These are phyloP conservation scores for Ceratobasidium sp. DNA, from an alignment of 1,284 basidiomycete genomes.

Conservation along the genomic window DNA sequence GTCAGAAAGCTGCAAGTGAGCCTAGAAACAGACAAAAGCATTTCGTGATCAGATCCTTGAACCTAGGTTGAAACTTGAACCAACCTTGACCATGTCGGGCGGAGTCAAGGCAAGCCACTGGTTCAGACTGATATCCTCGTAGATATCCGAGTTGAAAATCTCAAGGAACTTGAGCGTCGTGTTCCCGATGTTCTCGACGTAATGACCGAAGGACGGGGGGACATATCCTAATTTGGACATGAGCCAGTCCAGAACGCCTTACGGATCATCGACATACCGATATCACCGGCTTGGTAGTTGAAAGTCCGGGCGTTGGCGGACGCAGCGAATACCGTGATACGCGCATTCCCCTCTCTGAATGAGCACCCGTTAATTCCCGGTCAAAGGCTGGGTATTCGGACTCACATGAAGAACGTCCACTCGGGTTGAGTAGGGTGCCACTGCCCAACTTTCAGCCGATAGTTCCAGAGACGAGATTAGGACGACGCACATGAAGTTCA, in stretches of 20 bases:
- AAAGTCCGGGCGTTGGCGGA: slow-evolving; percentile 5
- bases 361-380: not conserved
- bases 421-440: slow-evolving; percentile 50
- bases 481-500: slow-evolving; percentile 10
- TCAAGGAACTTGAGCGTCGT: slow-evolving; percentile 73
- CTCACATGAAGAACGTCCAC: slow-evolving; percentile 54
- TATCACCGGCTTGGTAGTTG: slow-evolving; percentile 58
- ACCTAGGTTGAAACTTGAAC: not conserved
- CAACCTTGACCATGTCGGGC: not conserved
- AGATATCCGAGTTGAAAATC: slow-evolving; percentile 70
- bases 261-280: slow-evolving; percentile 62
- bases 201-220: slow-evolving; percentile 73
- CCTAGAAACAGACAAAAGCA: slow-evolving; percentile 50
- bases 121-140: slow-evolving; percentile 70
- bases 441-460: not conserved
- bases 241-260: not conserved
- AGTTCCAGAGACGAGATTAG: not conserved
- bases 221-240: slow-evolving; percentile 59
- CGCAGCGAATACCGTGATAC: slow-evolving; percentile 52
- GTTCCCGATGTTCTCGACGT: slow-evolving; percentile 62
- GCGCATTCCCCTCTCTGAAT: slow-evolving; percentile 67
- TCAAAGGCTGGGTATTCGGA: not conserved
- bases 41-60: not conserved
- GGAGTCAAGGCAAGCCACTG: slow-evolving; percentile 70
- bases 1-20: slow-evolving; percentile 68